Evolutionary conservation across 2,329 filamentous ascomycete genomes (phyloP).

Genomic region (Fusarium clavum): DNA sequence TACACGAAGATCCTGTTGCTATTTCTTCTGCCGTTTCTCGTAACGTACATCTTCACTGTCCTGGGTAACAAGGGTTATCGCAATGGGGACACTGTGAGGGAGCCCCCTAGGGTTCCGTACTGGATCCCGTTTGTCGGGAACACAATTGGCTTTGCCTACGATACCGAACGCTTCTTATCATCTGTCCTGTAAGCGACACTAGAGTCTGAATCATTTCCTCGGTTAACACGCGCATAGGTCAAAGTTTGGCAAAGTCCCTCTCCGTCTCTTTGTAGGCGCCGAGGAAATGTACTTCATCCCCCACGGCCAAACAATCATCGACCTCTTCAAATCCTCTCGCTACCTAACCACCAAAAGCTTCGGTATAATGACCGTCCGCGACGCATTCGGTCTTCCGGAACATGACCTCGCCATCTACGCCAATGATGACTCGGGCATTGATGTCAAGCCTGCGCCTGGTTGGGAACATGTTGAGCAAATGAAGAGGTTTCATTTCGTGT

Average conservation of each 20-base stretch:
- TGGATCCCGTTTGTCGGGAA: constrained; percentile 32
- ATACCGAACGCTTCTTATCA: constrained; percentile 29
- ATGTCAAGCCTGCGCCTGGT: constrained; percentile 23
- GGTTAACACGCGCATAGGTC: constrained; percentile 15
- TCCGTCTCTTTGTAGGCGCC: constrained; percentile 30
- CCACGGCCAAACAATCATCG: constrained; percentile 25
- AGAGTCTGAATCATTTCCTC: accelerated
- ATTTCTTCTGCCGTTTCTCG: constrained; percentile 2
- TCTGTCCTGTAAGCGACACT: constrained; percentile 15
- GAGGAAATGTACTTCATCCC: constrained; percentile 38
- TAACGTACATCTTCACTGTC: constrained; percentile 23
- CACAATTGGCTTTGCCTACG: constrained; percentile 26
- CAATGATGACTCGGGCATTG: constrained; percentile 18
- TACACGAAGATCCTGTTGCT: neutral
- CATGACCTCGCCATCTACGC: constrained; percentile 18
- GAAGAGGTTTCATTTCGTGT: constrained; percentile 23
- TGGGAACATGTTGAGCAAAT: constrained; percentile 24
- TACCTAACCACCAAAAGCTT: constrained; percentile 29
- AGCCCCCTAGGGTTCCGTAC: constrained; percentile 32
- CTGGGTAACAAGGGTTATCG: constrained; percentile 11
- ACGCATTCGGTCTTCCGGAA: constrained; percentile 30
- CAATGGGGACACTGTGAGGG: neutral
- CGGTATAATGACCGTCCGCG: constrained; percentile 30
- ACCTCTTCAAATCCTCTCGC: constrained; percentile 31
- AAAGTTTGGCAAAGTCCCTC: constrained; percentile 33